Percentiles rank a stretch among this genome's conserved stretches.
Evolutionary conservation across 495 filamentous ascomycete genomes (phyloP).

Genomic region (Podospora bellae-mahoneyi): DNA sequence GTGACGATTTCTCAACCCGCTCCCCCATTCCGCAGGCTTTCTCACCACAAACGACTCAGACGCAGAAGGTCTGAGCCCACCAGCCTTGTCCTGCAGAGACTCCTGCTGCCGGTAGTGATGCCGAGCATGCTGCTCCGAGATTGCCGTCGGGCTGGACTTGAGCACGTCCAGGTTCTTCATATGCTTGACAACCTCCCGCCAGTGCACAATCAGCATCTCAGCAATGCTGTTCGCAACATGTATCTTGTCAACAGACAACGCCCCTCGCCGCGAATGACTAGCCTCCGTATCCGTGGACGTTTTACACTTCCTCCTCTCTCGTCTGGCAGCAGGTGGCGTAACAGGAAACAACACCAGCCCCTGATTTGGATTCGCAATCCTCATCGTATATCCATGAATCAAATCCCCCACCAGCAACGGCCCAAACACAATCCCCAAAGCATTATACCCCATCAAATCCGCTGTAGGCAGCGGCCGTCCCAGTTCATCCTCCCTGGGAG

Average conservation of each 20-base stretch:
- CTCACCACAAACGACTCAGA: conserved; percentile 27
- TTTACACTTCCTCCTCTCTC: conserved; percentile 35
- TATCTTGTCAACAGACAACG: conserved; percentile 43
- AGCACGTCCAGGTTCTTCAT: conserved; percentile 41
- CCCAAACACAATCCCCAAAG: conserved; percentile 62
- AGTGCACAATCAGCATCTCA: conserved; percentile 58
- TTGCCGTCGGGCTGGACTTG: conserved; percentile 13
- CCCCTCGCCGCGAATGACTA: conserved; percentile 4
- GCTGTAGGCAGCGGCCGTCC: conserved; percentile 46
- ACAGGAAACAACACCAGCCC: conserved; percentile 40
- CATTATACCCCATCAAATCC: conserved; percentile 59
- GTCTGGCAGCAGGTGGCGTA: conserved; percentile 35
- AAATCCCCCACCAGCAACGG: conserved; percentile 60
- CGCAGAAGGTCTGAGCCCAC: conserved; percentile 23
- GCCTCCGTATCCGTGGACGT: conserved; percentile 9
- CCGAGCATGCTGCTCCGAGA: conserved; percentile 3
- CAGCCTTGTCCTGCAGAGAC: neutral
- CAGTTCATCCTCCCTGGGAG: conserved; percentile 45
- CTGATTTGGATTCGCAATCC: conserved; percentile 32
- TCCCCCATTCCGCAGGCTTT: conserved; percentile 23
- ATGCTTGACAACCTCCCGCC: conserved; percentile 57
- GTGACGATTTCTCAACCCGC: neutral
- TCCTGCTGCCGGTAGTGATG: conserved; percentile 1
- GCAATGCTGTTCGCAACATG: conserved; percentile 52
- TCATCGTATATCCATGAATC: conserved; percentile 44